These are phyloP conservation scores for Trametes polyzona DNA, from an alignment of 1,284 basidiomycete species.

Conservation along the genomic window DNA sequence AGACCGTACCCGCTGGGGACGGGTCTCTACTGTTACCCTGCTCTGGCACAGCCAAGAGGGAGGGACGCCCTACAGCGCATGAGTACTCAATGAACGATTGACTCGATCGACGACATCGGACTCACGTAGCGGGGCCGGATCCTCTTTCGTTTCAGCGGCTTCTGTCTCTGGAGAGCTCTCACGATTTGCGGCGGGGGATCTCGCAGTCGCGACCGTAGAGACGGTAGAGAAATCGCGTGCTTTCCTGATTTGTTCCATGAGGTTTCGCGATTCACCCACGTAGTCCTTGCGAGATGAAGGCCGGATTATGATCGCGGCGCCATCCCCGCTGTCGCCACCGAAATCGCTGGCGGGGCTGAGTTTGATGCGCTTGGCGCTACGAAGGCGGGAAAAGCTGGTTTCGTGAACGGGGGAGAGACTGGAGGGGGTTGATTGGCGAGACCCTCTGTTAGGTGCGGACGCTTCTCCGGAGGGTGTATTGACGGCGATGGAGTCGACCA, in stretches of 20 bases:
- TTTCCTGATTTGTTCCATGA: slow-evolving; percentile 78
- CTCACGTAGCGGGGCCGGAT: slow-evolving; percentile 9
- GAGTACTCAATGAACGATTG: background rate
- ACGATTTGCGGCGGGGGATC: slow-evolving; percentile 26
- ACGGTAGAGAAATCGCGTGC: slow-evolving; percentile 76
- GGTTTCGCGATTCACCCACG: slow-evolving; percentile 67
- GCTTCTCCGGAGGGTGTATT: slow-evolving; percentile 68
- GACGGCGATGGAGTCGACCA: slow-evolving; percentile 88
- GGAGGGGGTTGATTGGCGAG: slow-evolving; percentile 30
- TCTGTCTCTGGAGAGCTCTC: slow-evolving; percentile 7
- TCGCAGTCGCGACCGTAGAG: slow-evolving; percentile 54
- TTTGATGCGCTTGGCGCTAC: slow-evolving; percentile 78
- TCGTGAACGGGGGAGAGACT: slow-evolving; percentile 36
- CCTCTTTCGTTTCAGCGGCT: background rate
- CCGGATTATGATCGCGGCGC: slow-evolving; percentile 50
- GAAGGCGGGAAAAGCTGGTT: slow-evolving; percentile 53
- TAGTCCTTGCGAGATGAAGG: slow-evolving; percentile 64
- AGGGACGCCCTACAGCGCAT: slow-evolving; percentile 11
- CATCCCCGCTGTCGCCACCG: slow-evolving; percentile 47
- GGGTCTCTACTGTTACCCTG: slow-evolving; percentile 21
- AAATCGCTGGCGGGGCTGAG: slow-evolving; percentile 65
- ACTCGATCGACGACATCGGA: background rate
- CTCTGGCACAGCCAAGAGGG: slow-evolving; percentile 17
- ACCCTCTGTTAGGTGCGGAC: slow-evolving; percentile 40
- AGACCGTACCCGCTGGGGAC: slow-evolving; percentile 27